These are phyloP conservation scores for Circinella minor DNA, from an alignment of 371 early-diverging fungal genomes.

Conservation along the genomic window DNA sequence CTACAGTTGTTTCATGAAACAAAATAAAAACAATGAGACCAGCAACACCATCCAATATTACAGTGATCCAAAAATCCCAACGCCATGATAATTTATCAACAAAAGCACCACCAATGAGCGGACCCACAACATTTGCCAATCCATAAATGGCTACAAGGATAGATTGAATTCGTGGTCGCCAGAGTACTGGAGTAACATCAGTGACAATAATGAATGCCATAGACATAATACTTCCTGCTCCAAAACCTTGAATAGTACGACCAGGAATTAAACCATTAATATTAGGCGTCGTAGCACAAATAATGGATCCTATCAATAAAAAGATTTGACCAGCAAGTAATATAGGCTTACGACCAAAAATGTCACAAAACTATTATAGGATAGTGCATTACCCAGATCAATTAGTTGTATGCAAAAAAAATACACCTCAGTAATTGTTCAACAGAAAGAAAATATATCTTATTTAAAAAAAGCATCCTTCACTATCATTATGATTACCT, in stretches of 20 bases:
- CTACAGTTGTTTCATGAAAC: conserved; percentile 45
- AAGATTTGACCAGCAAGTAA: conserved; percentile 35
- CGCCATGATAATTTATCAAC: conserved; percentile 31
- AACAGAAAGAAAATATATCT: not conserved
- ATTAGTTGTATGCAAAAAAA: no score
- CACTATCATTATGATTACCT: not conserved
- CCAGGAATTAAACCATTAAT: conserved; percentile 64
- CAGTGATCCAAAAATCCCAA: conserved; percentile 72
- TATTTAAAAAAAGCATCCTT: not conserved
- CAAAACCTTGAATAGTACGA: conserved; percentile 71
- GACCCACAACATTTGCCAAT: conserved; percentile 72
- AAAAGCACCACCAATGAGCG: conserved; percentile 65
- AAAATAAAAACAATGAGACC: conserved; percentile 55
- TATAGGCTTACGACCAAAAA: conserved; percentile 62
- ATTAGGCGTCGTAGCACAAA: conserved; percentile 2
- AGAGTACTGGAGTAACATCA: conserved; percentile 70
- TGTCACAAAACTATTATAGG: conserved; percentile 53
- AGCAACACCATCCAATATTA: conserved; percentile 66
- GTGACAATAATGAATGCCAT: conserved; percentile 76
- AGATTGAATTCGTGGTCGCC: conserved; percentile 70
- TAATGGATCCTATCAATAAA: conserved; percentile 36
- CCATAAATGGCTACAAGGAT: conserved; percentile 66
- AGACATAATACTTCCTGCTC: conserved; percentile 70
- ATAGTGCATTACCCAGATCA: no score
- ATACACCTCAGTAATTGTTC: no score